These are phyloP conservation scores for Globisporangium solare DNA, from an alignment of 352 stramenopile genomes.

Conservation along the genomic window DNA sequence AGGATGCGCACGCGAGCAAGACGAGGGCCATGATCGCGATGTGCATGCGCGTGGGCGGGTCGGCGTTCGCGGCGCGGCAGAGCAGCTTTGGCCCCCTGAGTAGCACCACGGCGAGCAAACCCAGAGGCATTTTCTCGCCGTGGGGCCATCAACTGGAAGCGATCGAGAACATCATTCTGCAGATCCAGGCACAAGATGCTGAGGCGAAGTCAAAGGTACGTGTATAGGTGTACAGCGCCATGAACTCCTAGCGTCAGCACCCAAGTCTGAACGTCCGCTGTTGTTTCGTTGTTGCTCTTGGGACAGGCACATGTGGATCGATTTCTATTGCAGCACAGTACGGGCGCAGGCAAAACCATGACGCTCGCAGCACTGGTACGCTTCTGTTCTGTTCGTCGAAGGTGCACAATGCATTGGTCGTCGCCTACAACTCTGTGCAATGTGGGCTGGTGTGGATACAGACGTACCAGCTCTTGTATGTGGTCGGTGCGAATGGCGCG, in stretches of 20 bases:
- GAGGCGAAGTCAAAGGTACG: constrained; percentile 10
- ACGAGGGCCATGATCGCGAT: constrained; percentile 25
- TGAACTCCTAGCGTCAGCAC: no score
- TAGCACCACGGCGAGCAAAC: constrained; percentile 2
- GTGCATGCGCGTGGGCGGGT: constrained; percentile 56
- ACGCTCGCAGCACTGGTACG: constrained; percentile 64
- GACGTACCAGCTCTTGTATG: constrained; percentile 65
- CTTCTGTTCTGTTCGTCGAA: no score
- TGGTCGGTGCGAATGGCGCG: constrained; percentile 26
- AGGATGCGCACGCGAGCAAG: not conserved
- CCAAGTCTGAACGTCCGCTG: no score
- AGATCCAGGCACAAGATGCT: constrained; percentile 27
- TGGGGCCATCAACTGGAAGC: constrained; percentile 64
- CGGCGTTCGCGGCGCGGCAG: constrained; percentile 10
- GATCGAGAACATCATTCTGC: constrained; percentile 44
- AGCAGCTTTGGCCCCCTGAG: constrained; percentile 8
- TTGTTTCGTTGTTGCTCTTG: not conserved
- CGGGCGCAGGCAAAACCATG: constrained; percentile 74
- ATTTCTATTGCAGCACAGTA: constrained; percentile 81
- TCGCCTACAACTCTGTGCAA: not conserved
- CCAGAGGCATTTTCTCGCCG: constrained; percentile 32
- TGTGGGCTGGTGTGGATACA: constrained; percentile 10
- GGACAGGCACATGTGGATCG: constrained; percentile 17
- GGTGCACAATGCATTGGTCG: no score
- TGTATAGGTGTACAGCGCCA: not conserved